Evolutionary conservation across 1,139 yeast species (phyloP).

Genomic region (Debaryomyces fabryi): DNA sequence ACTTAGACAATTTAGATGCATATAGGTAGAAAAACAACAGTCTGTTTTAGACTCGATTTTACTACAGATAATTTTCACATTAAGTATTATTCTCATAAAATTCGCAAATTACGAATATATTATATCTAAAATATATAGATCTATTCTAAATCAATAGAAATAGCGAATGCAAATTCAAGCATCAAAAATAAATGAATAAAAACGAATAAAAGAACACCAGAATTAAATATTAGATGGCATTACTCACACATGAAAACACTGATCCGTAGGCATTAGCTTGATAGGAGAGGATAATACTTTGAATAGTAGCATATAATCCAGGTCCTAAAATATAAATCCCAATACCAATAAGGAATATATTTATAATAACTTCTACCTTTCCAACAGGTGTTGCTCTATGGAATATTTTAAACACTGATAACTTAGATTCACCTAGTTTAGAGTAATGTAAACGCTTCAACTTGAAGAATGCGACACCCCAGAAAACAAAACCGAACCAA

Average conservation of each 20-base stretch:
- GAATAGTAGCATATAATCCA: constrained; percentile 57
- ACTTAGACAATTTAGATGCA: not conserved
- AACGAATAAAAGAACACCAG: not conserved
- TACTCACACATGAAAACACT: constrained; percentile 53
- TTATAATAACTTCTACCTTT: constrained; percentile 37
- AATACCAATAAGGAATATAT: constrained; percentile 40
- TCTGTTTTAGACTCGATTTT: no score
- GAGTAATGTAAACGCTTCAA: constrained; percentile 30
- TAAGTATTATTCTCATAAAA: not conserved
- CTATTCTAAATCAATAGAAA: not conserved
- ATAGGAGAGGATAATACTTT: constrained; percentile 54
- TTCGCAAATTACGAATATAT: not conserved
- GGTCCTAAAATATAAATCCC: constrained; percentile 63
- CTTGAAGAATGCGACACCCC: constrained; percentile 64
- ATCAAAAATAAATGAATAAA: not conserved
- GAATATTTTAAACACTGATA: constrained; percentile 21
- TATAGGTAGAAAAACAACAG: not conserved
- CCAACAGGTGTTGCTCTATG: constrained; percentile 20
- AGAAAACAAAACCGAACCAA: constrained; percentile 66
- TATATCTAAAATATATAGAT: constrained; percentile 1
- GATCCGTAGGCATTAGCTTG: constrained; percentile 48
- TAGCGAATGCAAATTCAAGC: not conserved
- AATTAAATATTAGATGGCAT: constrained; percentile 29
- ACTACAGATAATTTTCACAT: no score
- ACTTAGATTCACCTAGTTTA: constrained; percentile 22